Percentiles rank a stretch among this genome's conserved stretches.
These are phyloP conservation scores for Rhynchospora pubera DNA, from an alignment of 176 grass and related monocot species.

Conservation along the genomic window DNA sequence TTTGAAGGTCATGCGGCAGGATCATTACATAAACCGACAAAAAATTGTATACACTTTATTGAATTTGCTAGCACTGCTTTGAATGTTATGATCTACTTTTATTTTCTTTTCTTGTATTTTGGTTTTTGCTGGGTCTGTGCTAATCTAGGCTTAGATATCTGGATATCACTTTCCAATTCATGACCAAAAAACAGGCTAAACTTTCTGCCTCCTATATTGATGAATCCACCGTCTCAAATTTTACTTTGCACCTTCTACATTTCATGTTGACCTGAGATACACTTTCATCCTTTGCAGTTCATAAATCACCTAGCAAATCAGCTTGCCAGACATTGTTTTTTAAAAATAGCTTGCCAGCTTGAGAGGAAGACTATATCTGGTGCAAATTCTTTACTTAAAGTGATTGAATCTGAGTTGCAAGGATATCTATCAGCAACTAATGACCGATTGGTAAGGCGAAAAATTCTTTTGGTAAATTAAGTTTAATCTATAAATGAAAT, in stretches of 20 bases:
- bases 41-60: slow-evolving; percentile 43
- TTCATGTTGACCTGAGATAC: background rate
- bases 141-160: background rate
- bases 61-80: slow-evolving; percentile 7
- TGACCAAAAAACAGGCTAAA: background rate
- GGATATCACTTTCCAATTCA: background rate
- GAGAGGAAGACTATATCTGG: slow-evolving; percentile 45
- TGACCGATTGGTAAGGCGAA: slow-evolving; percentile 50
- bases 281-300: slow-evolving; percentile 37
- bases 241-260: background rate
- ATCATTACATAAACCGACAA: slow-evolving; percentile 85
- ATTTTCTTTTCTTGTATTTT: background rate
- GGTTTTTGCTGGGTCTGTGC: background rate
- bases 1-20: slow-evolving; percentile 99
- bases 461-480: slow-evolving; percentile 10
- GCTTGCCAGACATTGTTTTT: slow-evolving; percentile 55
- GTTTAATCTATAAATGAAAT: background rate
- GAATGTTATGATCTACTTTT: background rate
- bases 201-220: background rate
- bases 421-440: slow-evolving; percentile 56
- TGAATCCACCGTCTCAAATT: background rate
- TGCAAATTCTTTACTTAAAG: slow-evolving; percentile 68
- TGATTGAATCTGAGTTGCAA: slow-evolving; percentile 61
- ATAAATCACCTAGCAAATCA: slow-evolving; percentile 88
- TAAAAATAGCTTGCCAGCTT: slow-evolving; percentile 69